Evolutionary conservation across 352 stramenopile genomes (phyloP), one percentile per base, ranked within the genome.

Genomic region (Globisporangium cystogenes): DNA sequence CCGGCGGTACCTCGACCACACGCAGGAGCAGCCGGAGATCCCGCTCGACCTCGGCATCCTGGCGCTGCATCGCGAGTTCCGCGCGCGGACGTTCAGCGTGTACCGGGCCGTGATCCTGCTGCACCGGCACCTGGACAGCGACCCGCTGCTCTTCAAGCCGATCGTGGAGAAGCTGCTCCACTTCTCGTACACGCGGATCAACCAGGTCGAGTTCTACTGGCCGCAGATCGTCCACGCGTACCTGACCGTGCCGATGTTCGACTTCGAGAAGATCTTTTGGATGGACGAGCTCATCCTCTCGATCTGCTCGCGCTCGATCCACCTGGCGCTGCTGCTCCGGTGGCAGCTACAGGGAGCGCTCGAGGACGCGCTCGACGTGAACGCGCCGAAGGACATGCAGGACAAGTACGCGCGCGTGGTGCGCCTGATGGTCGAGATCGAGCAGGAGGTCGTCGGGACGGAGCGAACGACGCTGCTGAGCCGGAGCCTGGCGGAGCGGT

Each of bases 191-290:
- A 89, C 82, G 26, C 73, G 85, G 23, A 93, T 96, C 61, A 94
- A 94, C 56, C 80, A 96, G 65, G 81, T 96, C 43, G 87, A 96
- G 59, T 96, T 96, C 55, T 96, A 95, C 59, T 95, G 84, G 79
- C 86, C 85, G 18, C 87, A 96, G 67, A 90, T 96, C 33, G 76
- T 96, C 40, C 87, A 96, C 51, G 82, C 82, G 51, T 93, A 93
- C 46, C 48, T 96, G 46, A 93, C 79, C 20, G 80, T 95, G 49
- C 84, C 82, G 14, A 93, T 90, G 70, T 94, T 93, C 67, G 80
- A 94, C 40, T 93, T 95, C 59, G 82, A 93, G 45, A 95, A 95
- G 67, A 75, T 95, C 26, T 94, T 95, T 64, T 92, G 84, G 82
- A 68, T 96, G 29, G 85, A 95, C 48, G 83, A 96, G 50, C 61